Evolutionary conservation across 1,284 basidiomycete species (phyloP), one percentile per base, ranked within the genome.

Genomic region (Calocybe gambosa): DNA sequence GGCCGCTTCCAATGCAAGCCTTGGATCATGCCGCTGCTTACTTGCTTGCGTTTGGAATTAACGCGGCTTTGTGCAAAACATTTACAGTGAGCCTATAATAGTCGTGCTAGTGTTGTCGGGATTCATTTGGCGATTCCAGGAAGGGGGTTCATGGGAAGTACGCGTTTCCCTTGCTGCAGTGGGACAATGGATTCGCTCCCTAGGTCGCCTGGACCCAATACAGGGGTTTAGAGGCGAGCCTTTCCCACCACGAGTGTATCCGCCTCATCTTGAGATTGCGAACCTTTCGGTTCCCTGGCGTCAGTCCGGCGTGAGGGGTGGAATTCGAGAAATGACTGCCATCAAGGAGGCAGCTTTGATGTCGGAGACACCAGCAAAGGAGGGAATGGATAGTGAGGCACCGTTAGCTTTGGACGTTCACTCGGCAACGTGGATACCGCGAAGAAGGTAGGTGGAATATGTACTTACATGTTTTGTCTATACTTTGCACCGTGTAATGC

Each of bases 11-110:
- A 0, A 66, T 83, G 61, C 82, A 83, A 56, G 79, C 75, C 2
- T 57, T 85, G 1, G 81, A 85, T 54, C 80, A 84, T 51, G 73
- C 75, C 0, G 77, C 78, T 1, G 82, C 75, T 0, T 79, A 80
- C 53, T 58, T 85, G 21, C 69, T 84, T 9, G 74, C 79, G 0
- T 78, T 77, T 51, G 80, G 80, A 2, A 74, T 80, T 28, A 74
- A 74, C 42, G 72, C 74, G 1, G 79, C 78, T 0, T 62, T 82
- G 1, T 71, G 69, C 46, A 74, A 68, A 52, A 77, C 72, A 2
- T 67, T 81, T 18, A 75, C 65, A 0, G 79, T 79, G 51, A 36
- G 70, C 44, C 15, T 37, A 9, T 21, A 18, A 31, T 37, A 8
- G 3, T 8, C 4, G 12, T 29, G 15, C 13, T 16, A 16, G 35